Percentiles rank a stretch among this genome's conserved stretches.
phyloP scores from a whole-genome alignment of 352 stramenopile species.

The Blastocystis sp. region DNA sequence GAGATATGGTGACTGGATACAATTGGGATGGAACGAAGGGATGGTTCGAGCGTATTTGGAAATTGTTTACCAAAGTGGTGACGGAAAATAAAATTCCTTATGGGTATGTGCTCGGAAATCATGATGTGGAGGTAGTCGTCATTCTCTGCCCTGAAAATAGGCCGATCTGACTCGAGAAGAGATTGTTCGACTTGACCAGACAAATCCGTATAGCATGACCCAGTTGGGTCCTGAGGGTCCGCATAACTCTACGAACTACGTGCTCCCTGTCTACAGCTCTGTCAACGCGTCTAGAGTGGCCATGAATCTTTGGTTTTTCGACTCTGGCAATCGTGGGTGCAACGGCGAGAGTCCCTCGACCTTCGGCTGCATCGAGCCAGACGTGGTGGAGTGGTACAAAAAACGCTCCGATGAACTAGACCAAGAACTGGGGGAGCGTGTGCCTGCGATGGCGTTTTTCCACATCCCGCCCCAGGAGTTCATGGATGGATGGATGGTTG shows the following conservation, averaged over 20 bases:
- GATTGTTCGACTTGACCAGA: slow-evolving; percentile 27
- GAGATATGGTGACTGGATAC: slow-evolving; percentile 58
- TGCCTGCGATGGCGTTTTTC: slow-evolving; percentile 25
- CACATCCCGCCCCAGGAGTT: slow-evolving; percentile 58
- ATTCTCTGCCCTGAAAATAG: not conserved
- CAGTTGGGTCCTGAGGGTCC: not conserved
- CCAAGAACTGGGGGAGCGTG: not conserved
- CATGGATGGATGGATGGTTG: slow-evolving; percentile 30
- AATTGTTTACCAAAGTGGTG: not conserved
- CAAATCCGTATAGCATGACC: slow-evolving; percentile 34
- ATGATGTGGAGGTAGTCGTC: slow-evolving; percentile 24
- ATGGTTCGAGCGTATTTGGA: slow-evolving; percentile 35
- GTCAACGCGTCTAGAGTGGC: not conserved
- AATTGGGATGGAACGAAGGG: slow-evolving; percentile 48
- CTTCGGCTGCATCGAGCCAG: slow-evolving; percentile 27
- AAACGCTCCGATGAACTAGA: not conserved
- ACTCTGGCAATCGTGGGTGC: slow-evolving; percentile 1
- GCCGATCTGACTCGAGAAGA: slow-evolving; percentile 10
- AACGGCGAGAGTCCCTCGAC: not conserved
- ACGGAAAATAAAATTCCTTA: slow-evolving; percentile 16
- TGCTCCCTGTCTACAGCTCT: slow-evolving; percentile 51
- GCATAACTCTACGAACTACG: slow-evolving; percentile 47
- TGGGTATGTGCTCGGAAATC: slow-evolving; percentile 42
- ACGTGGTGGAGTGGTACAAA: slow-evolving; percentile 45
- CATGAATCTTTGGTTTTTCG: slow-evolving; percentile 61